Percentiles rank a stretch among this genome's conserved stretches.
Evolutionary conservation across 2,329 filamentous ascomycete species (phyloP).

Genomic region (Paraconiothyrium sp.): DNA sequence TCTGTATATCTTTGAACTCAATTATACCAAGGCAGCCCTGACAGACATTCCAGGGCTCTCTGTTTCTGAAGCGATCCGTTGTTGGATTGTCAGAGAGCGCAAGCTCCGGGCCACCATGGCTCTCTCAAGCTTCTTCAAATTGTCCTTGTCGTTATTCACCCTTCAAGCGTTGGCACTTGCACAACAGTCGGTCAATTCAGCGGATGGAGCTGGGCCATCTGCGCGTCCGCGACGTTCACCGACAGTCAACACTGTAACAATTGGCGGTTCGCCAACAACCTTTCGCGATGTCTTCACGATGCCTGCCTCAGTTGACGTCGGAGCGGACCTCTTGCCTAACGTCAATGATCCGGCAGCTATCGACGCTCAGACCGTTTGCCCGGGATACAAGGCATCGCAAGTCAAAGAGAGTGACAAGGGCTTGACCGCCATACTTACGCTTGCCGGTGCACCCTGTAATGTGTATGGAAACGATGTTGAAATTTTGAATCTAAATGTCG

Average conservation of each 20-base stretch:
- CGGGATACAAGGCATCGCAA: slow-evolving; percentile 66
- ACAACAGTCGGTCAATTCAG: slow-evolving; percentile 24
- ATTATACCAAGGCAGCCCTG: not conserved
- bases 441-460: slow-evolving; percentile 70
- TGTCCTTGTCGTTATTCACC: slow-evolving; percentile 33
- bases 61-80: not conserved
- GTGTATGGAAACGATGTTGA: slow-evolving; percentile 80
- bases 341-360: slow-evolving; percentile 64
- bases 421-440: slow-evolving; percentile 61
- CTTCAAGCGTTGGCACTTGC: slow-evolving; percentile 36
- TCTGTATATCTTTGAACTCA: not conserved
- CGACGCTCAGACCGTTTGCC: slow-evolving; percentile 70
- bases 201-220: slow-evolving; percentile 21
- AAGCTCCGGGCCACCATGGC: slow-evolving; percentile 35
- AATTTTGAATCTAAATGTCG: slow-evolving; percentile 71
- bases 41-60: not conserved
- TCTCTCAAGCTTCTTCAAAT: slow-evolving; percentile 34
- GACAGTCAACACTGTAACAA: slow-evolving; percentile 33
- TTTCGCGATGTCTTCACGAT: slow-evolving; percentile 49
- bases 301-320: slow-evolving; percentile 46
- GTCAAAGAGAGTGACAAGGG: slow-evolving; percentile 58
- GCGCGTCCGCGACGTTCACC: slow-evolving; percentile 32
- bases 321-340: slow-evolving; percentile 56
- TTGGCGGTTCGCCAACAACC: slow-evolving; percentile 40
- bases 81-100: not conserved